Conservation (phyloP, 441 rosid species). For the Gossypium aridum region DNA sequence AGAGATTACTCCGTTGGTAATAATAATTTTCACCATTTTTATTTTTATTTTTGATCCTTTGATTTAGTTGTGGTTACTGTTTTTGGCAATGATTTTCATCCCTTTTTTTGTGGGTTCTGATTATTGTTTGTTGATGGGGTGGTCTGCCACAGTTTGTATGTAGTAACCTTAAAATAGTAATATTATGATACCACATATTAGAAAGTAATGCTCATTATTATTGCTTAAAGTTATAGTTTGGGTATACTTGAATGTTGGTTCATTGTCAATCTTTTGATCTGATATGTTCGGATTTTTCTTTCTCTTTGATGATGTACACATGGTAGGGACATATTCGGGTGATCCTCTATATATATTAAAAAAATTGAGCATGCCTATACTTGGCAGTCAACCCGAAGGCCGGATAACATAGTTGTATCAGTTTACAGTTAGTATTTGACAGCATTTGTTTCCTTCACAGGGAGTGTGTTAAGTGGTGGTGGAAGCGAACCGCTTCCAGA, state of each 20-base stretch:
- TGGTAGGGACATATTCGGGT: background rate
- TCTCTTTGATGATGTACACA: background rate
- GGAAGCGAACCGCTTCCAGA: constrained; percentile 57
- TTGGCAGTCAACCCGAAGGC: background rate
- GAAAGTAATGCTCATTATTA: background rate
- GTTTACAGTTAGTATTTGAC: background rate
- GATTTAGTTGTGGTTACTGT: background rate
- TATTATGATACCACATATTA: background rate
- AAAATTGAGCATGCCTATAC: background rate
- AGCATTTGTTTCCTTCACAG: constrained; percentile 16
- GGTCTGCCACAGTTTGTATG: background rate
- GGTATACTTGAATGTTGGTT: background rate
- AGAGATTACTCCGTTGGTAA: constrained; percentile 56
- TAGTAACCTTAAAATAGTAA: background rate
- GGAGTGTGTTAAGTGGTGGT: constrained; percentile 63
- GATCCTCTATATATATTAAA: background rate
- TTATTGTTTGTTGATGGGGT: background rate
- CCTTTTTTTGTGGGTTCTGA: background rate
- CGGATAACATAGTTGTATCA: background rate
- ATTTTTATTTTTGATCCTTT: background rate
- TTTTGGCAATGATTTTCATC: background rate
- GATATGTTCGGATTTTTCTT: background rate
- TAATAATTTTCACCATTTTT: background rate
- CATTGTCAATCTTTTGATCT: background rate
- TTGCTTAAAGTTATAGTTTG: background rate